Evolutionary conservation across 441 rosid genomes (phyloP), one percentile per base, ranked within the genome.

Genomic region (Gossypium davidsonii): DNA sequence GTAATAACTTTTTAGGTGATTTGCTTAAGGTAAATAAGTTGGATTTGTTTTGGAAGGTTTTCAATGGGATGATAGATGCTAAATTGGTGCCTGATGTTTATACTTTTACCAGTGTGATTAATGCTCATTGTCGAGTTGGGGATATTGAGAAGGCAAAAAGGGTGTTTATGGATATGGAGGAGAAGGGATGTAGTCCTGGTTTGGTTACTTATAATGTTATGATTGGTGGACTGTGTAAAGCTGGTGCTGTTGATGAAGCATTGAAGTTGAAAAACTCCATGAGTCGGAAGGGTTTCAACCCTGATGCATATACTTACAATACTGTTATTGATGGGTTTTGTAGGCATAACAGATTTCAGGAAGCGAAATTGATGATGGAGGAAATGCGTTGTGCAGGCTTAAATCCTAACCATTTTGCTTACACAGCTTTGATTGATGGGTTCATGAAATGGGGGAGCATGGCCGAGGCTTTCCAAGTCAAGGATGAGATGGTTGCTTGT

Each of bases 11-110:
- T 76, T 76, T 91, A 86, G 85, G 77, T 71, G 91, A 86, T 76
- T 87, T 91, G 72, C 74, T 87, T 84, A 90, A 80, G 73, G 73
- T 73, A 59, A 78, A 85, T 70, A 81, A 71, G 52, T 18, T 83
- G 81, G 88, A 79, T 26, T 78, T 89, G 80, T 87, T 93, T 79
- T 91, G 96, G 91, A 76, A 79, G 78, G 85, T 81, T 53, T 84
- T 84, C 68, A 70, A 83, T 67, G 83, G 71, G 70, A 89, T 93
- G 86, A 15, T 74, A 53, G 90, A 86, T 73, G 82, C 78, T 57
- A 78, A 85, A 67, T 42, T 86, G 18, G 81, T 74, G 21, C 88
- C 82, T 26, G 92, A 90, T 83, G 79, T 80, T 57, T 84, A 83
- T 51, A 82, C 82, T 59, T 88, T 80, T 64, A 83, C 82, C 2